A percentile compares a stretch with the other conserved stretches of the same genome.
These are phyloP conservation scores for Colletotrichum tanaceti DNA, from an alignment of 2,329 filamentous ascomycete species.

Conservation along the genomic window DNA sequence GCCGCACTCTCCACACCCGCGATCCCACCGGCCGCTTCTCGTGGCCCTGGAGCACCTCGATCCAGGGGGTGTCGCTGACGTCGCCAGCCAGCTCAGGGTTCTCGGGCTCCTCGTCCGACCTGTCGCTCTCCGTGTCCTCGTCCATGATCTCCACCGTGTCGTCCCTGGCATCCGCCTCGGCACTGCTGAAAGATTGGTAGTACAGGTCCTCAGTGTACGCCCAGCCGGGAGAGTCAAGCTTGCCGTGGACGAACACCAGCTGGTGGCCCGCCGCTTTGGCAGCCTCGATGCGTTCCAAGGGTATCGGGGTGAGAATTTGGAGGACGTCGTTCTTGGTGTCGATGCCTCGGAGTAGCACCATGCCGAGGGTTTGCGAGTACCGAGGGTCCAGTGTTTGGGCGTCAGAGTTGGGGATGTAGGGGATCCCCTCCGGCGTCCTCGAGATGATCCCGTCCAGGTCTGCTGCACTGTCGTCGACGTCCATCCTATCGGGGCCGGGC, in stretches of 20 bases:
- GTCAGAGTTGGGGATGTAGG: conserved; percentile 68
- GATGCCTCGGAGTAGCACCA: conserved; percentile 77
- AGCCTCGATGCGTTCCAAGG: conserved; percentile 53
- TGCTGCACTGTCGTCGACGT: conserved; percentile 32
- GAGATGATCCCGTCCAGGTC: conserved; percentile 47
- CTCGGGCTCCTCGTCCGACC: conserved; percentile 47
- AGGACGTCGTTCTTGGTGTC: conserved; percentile 65
- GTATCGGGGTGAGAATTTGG: conserved; percentile 74
- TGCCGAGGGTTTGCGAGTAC: conserved; percentile 69
- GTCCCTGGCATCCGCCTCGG: conserved; percentile 43
- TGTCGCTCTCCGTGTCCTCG: conserved; percentile 52
- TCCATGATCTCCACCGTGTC: conserved; percentile 51
- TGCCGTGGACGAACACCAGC: conserved; percentile 74
- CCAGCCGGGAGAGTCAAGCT: conserved; percentile 76
- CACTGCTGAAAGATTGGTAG: conserved; percentile 45
- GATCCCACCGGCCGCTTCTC: conserved; percentile 69
- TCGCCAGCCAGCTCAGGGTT: conserved; percentile 42
- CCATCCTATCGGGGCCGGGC: conserved; percentile 35
- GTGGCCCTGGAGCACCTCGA: conserved; percentile 66
- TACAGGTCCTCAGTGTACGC: conserved; percentile 75
- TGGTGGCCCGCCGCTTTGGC: conserved; percentile 56
- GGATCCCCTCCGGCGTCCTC: conserved; percentile 66
- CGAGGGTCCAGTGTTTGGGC: conserved; percentile 69
- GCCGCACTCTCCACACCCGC: conserved; percentile 71
- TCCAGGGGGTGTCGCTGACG: conserved; percentile 63